These are phyloP conservation scores for Sordariomycetes sp. DNA, from an alignment of 2,329 filamentous ascomycete genomes.

Conservation along the genomic window DNA sequence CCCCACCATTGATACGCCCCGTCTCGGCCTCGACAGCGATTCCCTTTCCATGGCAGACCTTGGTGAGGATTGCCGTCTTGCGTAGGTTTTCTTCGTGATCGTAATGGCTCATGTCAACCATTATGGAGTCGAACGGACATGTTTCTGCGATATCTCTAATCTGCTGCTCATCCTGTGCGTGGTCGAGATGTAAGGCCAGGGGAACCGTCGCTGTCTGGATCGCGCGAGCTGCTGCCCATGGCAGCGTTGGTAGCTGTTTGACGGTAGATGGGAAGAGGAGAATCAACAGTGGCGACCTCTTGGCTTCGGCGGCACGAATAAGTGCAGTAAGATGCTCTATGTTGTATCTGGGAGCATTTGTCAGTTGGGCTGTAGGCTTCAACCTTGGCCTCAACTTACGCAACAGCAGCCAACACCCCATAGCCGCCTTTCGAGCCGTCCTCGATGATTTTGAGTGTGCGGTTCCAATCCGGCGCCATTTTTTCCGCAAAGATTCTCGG, in stretches of 20 bases:
- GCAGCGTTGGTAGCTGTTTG: conserved; percentile 46
- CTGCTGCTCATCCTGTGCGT: conserved; percentile 52
- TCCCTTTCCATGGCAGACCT: conserved; percentile 50
- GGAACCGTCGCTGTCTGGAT: conserved; percentile 47
- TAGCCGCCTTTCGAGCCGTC: background rate
- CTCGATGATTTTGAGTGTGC: background rate
- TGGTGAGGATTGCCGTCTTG: conserved; percentile 51
- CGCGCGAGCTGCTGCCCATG: too few relatives aligned
- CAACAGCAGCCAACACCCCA: background rate
- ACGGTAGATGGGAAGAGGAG: conserved; percentile 67
- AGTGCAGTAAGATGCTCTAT: conserved; percentile 60
- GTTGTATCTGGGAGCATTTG: conserved; percentile 55
- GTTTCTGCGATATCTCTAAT: conserved; percentile 46
- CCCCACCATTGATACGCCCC: conserved; percentile 32
- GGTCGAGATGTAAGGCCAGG: conserved; percentile 55
- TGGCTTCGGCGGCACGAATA: conserved; percentile 57
- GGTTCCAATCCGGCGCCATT: too few relatives aligned
- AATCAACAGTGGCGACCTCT: conserved; percentile 56
- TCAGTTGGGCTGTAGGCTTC: conserved; percentile 14
- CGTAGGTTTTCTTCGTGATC: conserved; percentile 61
- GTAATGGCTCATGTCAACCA: conserved; percentile 71
- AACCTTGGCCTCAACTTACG: background rate
- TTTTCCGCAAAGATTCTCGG: too few relatives aligned
- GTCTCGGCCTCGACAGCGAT: conserved; percentile 58
- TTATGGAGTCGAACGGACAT: conserved; percentile 63